Evolutionary conservation across 306 rosid genomes (phyloP), one percentile per base, ranked within the genome.

Genomic region (Trifolium fragiferum): DNA sequence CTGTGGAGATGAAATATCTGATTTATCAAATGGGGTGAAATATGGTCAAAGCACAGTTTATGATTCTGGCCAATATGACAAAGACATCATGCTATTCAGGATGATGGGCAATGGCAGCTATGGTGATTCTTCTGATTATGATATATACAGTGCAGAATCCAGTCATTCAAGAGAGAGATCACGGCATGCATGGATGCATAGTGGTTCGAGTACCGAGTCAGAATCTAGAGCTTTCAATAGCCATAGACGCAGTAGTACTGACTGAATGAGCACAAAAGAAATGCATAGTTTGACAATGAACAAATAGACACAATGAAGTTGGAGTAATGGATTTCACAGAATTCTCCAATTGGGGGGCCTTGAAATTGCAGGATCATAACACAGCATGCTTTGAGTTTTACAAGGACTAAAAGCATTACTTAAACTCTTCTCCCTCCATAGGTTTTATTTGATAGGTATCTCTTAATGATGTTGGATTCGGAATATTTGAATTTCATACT

Each of bases 1-100:
- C 73, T 79, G 81, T 58, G 97, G 84, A 81, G 83, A 82, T 4
- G 90, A 88, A 75, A 51, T 47, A 68, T 78, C 75, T 63, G 97
- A 92, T 85, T 92, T 94, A 53, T 86, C 96, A 8, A 92, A 94
- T 70, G 99, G 99, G 49, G 84, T 94, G 47, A 92, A 89, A 78
- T 89, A 77, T 76, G 99, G 99, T 14, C 88, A 94, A 13, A 94
- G 98, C 82, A 89, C 80, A 0, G 72, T 73, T 30, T 94, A 92
- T 77, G 88, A 89, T 77, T 92, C 99, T 62, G 90, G 85, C 20
- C 99, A 89, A 79, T 94, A 94, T 80, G 89, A 83, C 66, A 85
- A 83, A 76, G 99, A 94, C 21, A 92, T 94, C 20, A 35, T 38
- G 70, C 77, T 59, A 65, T 92, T 90, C 83, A 87, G 88, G 82